phyloP scores from a whole-genome alignment of 805 yeast genomes.

The Wickerhamiella spandovensis region DNA sequence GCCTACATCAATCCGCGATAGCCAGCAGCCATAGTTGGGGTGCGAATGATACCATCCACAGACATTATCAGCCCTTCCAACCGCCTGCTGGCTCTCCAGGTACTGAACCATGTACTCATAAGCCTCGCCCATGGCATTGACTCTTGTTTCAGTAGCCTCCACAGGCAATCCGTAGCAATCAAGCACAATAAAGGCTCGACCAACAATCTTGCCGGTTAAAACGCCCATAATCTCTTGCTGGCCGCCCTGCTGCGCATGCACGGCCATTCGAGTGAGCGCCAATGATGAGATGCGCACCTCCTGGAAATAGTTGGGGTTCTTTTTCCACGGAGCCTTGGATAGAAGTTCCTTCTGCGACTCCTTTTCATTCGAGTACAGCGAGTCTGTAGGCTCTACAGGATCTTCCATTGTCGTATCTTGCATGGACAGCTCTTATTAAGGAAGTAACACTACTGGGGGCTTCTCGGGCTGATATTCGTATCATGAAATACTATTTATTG shows the following conservation, averaged over 20 bases:
- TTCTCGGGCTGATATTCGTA: no score
- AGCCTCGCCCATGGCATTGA: constrained; percentile 86
- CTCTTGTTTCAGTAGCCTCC: constrained; percentile 91
- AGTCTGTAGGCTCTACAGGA: not conserved
- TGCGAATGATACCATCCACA: constrained; percentile 98
- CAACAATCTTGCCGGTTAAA: constrained; percentile 59
- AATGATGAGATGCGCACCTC: constrained; percentile 67
- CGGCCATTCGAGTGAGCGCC: constrained; percentile 74
- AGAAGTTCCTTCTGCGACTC: not conserved
- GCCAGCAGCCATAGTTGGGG: constrained; percentile 96
- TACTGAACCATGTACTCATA: constrained; percentile 91
- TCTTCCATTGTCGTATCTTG: not conserved
- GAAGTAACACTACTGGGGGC: no score
- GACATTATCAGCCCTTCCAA: constrained; percentile 49
- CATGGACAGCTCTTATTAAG: not conserved
- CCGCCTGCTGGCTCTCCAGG: constrained; percentile 37
- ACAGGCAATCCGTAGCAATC: constrained; percentile 85
- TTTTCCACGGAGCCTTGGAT: not conserved
- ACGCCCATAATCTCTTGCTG: constrained; percentile 90
- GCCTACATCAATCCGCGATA: constrained; percentile 82
- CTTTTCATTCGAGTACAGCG: not conserved
- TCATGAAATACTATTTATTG: no score
- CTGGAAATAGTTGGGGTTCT: constrained; percentile 2
- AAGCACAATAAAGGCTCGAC: constrained; percentile 45
- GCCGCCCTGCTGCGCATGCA: constrained; percentile 78